Evolutionary conservation across 148 eudicot species (phyloP).

Genomic region (Camellia lanceoleosa): DNA sequence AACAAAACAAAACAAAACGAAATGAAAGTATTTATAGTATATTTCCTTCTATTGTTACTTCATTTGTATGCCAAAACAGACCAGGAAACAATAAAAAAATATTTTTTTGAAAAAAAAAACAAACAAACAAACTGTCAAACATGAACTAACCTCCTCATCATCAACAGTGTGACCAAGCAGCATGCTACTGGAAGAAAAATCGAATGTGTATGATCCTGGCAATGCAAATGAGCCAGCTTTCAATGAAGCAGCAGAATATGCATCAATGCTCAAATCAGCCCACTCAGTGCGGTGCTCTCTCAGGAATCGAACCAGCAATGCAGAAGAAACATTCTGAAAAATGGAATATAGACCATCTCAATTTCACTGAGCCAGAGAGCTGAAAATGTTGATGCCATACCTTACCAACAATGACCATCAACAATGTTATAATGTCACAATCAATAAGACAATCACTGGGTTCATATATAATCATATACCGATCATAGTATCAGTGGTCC

Average conservation of each 20-base stretch:
- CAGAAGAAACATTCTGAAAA: constrained; percentile 9
- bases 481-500: not conserved
- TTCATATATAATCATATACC: not conserved
- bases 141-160: constrained; percentile 6
- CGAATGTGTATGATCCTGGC: not conserved
- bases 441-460: no score
- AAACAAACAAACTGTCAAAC: not conserved
- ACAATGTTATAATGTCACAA: no score
- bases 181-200: not conserved
- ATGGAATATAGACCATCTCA: not conserved
- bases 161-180: not conserved
- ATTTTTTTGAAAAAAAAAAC: no score
- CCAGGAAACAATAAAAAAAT: no score
- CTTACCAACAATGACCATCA: not conserved
- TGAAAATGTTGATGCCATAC: not conserved
- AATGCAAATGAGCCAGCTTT: constrained; percentile 1
- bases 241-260: constrained; percentile 6
- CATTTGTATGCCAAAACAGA: no score
- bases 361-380: no score
- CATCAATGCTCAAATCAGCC: constrained; percentile 3
- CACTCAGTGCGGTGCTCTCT: constrained; percentile 16
- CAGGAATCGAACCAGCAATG: not conserved
- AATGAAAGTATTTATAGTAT: no score
- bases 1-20: not conserved
- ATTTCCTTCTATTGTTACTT: no score